Percentiles rank a stretch among this genome's conserved stretches.
These are phyloP conservation scores for Chlamydomonas sp. DNA, from an alignment of 139 green algal species.

Conservation along the genomic window DNA sequence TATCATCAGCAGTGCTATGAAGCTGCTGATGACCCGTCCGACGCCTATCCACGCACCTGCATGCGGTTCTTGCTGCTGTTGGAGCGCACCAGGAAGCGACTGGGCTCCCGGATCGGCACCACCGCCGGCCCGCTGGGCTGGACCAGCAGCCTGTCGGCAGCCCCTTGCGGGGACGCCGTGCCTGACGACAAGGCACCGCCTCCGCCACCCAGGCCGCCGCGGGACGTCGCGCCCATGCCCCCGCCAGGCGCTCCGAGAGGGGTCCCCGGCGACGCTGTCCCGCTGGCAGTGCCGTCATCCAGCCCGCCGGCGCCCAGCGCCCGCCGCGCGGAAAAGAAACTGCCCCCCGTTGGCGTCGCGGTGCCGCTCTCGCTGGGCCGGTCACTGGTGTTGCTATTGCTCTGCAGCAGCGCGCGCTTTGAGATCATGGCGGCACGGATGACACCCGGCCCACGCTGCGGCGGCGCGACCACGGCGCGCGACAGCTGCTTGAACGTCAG, in stretches of 20 bases:
- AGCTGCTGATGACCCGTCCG: background rate
- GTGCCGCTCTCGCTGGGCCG: constrained; percentile 6
- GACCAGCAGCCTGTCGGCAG: background rate
- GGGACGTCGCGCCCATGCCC: too few species aligned
- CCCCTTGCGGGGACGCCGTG: too few species aligned
- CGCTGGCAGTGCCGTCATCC: background rate
- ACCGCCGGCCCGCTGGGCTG: constrained; percentile 13
- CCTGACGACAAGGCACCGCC: too few species aligned
- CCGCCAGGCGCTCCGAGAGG: too few species aligned
- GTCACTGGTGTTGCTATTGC: background rate
- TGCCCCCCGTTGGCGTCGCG: constrained; percentile 2
- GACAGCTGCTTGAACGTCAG: constrained; percentile 28
- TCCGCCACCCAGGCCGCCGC: too few species aligned
- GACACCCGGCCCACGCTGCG: background rate
- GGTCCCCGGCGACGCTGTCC: background rate
- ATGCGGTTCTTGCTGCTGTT: background rate
- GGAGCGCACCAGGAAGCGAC: constrained; percentile 5
- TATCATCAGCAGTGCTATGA: background rate
- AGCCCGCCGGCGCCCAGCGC: background rate
- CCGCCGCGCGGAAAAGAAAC: constrained; percentile 13
- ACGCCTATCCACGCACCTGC: background rate
- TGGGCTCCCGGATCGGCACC: background rate
- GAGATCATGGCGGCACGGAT: constrained; percentile 12
- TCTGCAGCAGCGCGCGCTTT: background rate
- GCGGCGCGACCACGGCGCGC: constrained; percentile 13